Evolutionary conservation across 2,329 filamentous ascomycete species (phyloP), one percentile per base, ranked within the genome.

Genomic region (Cytospora paraplurivora): DNA sequence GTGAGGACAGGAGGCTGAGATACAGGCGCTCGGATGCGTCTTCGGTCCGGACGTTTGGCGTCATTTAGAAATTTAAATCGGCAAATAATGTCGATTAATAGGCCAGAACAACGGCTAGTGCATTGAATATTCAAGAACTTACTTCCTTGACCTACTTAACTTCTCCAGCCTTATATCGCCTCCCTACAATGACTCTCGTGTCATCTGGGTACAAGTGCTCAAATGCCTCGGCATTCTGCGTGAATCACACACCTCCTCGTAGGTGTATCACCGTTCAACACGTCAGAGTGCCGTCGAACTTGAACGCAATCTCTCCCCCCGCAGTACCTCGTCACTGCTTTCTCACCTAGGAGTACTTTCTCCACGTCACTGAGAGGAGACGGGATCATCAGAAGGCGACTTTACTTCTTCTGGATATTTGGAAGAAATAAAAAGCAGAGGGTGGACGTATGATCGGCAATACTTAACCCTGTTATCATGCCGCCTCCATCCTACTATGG

Each of bases 1-100:
- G 50, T 15, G 38, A 56, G 8, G 56, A 55, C 21, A 60, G 44
- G 21, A 64, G 15, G 19, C 62, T 56, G 13, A 64, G 62, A 7
- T 64, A 57, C 32, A 63, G 15, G 5, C 61, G 49, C 15, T 59
- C 55, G 5, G 49, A 49, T 8, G 61, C 32, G 50, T 59, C 49
- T 27, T 63, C 61, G 38, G 55, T 59, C 3, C 2, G n/a, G 17
- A 60, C 49, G 10, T 37, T 37, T 13, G 21, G 44, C 17, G 7
- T 4, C 15, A 15, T 33, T 21, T 37, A 4, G 11, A 3, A 3
- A n/a, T 13, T 7, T 33, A 34, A n/a, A 4, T n/a, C 7, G 4
- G 2, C 17, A 53, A 21, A 44, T 17, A 8, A 21, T 19, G 5
- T 19, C 1, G 2, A 17, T 34, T 11, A 17, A 10, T 19, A 35